phyloP scores from a whole-genome alignment of 2,329 filamentous ascomycete species.

The Aspergillus sp. region DNA sequence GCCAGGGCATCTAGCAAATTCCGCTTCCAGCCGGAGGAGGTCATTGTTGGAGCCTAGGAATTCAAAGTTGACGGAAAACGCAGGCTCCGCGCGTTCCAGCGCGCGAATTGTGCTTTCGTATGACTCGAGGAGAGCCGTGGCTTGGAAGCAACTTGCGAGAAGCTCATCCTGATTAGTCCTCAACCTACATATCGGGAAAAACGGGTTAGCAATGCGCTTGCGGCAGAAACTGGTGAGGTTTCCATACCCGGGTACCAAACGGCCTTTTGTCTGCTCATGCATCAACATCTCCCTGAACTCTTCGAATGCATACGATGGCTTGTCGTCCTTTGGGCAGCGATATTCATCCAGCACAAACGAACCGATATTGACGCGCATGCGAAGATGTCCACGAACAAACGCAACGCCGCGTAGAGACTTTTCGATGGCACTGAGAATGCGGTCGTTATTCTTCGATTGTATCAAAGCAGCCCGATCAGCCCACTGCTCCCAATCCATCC shows the following conservation, averaged over 20 bases:
- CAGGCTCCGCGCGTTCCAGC: conserved; percentile 20
- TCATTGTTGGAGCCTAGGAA: conserved; percentile 24
- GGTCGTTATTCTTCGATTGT: conserved; percentile 23
- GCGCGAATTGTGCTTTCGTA: conserved; percentile 14
- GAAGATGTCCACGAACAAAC: conserved; percentile 28
- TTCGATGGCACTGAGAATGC: conserved; percentile 24
- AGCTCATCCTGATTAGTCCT: conserved; percentile 19
- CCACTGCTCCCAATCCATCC: conserved; percentile 16
- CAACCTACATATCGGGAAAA: conserved; percentile 15
- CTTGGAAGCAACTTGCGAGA: conserved; percentile 22
- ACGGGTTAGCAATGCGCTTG: background rate
- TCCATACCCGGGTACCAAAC: conserved; percentile 33
- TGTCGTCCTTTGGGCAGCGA: conserved; percentile 19
- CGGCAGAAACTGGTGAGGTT: background rate
- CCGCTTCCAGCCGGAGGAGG: conserved; percentile 33
- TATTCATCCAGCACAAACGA: conserved; percentile 34
- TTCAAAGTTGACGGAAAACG: conserved; percentile 37
- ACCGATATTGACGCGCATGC: conserved; percentile 39
- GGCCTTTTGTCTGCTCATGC: conserved; percentile 29
- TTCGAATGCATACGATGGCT: conserved; percentile 24
- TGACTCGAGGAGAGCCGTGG: conserved; percentile 23
- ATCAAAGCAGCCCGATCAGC: conserved; percentile 13
- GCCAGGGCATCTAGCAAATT: conserved; percentile 24
- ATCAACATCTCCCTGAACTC: conserved; percentile 38
- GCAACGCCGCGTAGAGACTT: conserved; percentile 25